Base-by-base conservation (phyloP, 768 basidiomycete genomes). In the Boletus pseudo-olivaceus region DNA sequence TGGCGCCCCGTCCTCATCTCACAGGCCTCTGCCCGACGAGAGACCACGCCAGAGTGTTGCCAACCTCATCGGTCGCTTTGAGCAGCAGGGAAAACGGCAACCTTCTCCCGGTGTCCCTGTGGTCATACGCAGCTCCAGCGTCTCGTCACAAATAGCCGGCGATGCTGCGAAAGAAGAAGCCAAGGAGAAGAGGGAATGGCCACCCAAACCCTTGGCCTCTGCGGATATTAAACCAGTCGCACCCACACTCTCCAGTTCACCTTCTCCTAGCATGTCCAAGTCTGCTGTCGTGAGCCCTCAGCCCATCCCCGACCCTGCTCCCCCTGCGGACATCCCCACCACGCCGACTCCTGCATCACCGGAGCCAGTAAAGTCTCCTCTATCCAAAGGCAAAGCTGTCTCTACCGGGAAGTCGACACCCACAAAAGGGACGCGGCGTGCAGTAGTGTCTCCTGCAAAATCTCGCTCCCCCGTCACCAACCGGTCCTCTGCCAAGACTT, bases 21-120 rank as follows among this genome's bases (percentile, higher is more conserved):
- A 58, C 65, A 92, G 90, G 90, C 87, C 88, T 51, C 73, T 91
- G 58, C 90, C 91, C 71, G 90, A 93, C 78, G 91, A 93, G 74
- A 82, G 87, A 66, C 90, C 90, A 46, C 87, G 91, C 55, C 82
- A 82, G 68, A 90, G 87, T 63, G 91, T 93, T 45, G 91, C 91
- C 59, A 93, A 92, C 67, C 85, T 93, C 73, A 93, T 93, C 65
- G 91, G 91, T 48, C 82, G 87, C 54, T 93, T 93, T 61, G 91
- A 93, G 70, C 88, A 82, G 62, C 85, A 89, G 73, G 84, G 78
- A 52, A 92, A 89, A 67, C 82, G 83, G 47, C 79, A 82, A 61
- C 72, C 82, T 5, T 61, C 73, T 10, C 66, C 78, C 29, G 62
- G 63, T 29, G 48, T 60, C 17, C 65, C 78, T 27, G 47, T 56